A percentile compares a stretch with the other conserved stretches of the same genome.
phyloP scores from a whole-genome alignment of 2,329 filamentous ascomycete genomes.

The Fusarium sp. region DNA sequence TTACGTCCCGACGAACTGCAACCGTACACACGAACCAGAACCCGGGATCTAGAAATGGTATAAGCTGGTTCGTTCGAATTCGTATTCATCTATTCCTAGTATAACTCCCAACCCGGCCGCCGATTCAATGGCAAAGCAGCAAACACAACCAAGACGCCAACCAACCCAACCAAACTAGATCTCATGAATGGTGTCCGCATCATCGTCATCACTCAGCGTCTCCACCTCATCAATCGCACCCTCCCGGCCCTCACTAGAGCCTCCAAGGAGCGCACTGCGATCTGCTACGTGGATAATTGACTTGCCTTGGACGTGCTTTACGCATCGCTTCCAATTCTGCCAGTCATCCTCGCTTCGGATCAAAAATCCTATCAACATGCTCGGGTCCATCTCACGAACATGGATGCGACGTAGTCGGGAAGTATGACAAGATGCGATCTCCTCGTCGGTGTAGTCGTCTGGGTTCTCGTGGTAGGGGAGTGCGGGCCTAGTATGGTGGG shows the following conservation, averaged over 20 bases:
- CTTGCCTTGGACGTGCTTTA: slow-evolving; percentile 80
- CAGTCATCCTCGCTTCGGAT: slow-evolving; percentile 85
- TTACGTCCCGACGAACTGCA: background rate
- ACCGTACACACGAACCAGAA: background rate
- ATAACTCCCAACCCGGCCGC: slow-evolving; percentile 24
- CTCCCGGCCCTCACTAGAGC: slow-evolving; percentile 65
- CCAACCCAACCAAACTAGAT: slow-evolving; percentile 27
- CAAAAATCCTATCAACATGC: slow-evolving; percentile 95
- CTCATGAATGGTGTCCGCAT: slow-evolving; percentile 55
- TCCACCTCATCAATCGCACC: slow-evolving; percentile 90
- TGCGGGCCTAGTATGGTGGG: slow-evolving; percentile 81
- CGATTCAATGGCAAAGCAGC: slow-evolving; percentile 11
- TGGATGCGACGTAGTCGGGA: slow-evolving; percentile 81
- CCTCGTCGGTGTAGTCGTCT: slow-evolving; percentile 70
- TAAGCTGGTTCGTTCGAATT: slow-evolving; percentile 17
- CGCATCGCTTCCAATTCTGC: slow-evolving; percentile 77
- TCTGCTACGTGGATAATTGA: slow-evolving; percentile 85
- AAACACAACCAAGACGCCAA: slow-evolving; percentile 30
- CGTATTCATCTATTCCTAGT: slow-evolving; percentile 38
- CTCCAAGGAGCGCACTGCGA: slow-evolving; percentile 65
- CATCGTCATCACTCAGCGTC: slow-evolving; percentile 78
- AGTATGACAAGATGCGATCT: slow-evolving; percentile 86
- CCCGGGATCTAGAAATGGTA: background rate
- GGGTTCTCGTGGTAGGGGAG: slow-evolving; percentile 68
- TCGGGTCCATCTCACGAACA: slow-evolving; percentile 93